Evolutionary conservation across 257 asterid species (phyloP).

Genomic region (Penstemon davidsonii): DNA sequence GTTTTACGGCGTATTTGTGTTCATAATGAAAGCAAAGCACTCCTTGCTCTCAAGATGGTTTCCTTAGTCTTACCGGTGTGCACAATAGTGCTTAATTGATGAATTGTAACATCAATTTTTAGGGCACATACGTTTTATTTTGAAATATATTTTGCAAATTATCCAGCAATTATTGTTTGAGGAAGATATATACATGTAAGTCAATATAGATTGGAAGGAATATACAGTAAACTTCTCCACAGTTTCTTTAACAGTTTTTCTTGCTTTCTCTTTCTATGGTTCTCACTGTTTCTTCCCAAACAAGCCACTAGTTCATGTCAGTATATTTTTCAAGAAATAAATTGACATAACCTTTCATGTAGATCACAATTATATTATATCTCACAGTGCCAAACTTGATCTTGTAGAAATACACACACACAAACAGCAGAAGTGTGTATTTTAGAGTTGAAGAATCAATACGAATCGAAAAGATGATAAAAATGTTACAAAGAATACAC

Average conservation of each 20-base stretch:
- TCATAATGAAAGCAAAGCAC: slow-evolving; percentile 75
- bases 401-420: no score
- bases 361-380: no score
- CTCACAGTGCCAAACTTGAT: no score
- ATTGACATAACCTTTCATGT: no score
- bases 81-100: slow-evolving; percentile 21
- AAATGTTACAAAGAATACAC: slow-evolving; percentile 35
- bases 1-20: slow-evolving; percentile 68
- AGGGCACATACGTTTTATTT: background rate
- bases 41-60: slow-evolving; percentile 67
- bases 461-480: slow-evolving; percentile 12
- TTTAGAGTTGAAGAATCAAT: slow-evolving; percentile 21
- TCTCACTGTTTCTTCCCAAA: no score
- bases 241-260: no score
- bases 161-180: background rate
- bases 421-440: background rate
- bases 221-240: no score
- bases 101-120: background rate
- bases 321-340: no score
- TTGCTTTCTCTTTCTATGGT: no score
- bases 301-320: no score
- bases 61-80: slow-evolving; percentile 62
- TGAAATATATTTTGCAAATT: background rate
- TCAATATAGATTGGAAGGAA: no score
- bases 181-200: no score